Conservation (phyloP, 441 rosid genomes). For the Pelargonium australe region DNA sequence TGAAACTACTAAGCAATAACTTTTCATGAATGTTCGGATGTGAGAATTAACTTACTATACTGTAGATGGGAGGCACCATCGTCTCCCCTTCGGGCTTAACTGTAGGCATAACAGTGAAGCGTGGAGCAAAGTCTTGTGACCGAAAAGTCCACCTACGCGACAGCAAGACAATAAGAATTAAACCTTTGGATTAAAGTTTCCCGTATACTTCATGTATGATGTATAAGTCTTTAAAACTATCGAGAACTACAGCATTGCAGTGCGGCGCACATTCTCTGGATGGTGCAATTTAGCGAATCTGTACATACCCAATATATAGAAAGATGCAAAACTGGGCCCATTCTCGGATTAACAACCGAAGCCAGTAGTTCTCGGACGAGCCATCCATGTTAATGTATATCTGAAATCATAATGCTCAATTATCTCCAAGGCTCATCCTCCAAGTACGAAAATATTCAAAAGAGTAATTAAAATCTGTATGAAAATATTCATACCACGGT, state of each 20-base stretch:
- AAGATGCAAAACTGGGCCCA: slow-evolving; percentile 83
- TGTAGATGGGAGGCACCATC: slow-evolving; percentile 61
- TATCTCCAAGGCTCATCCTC: slow-evolving; percentile 1
- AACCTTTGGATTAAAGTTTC: slow-evolving; percentile 1
- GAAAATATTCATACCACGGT: slow-evolving; percentile 45
- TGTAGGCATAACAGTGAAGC: slow-evolving; percentile 70
- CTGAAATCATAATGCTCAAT: slow-evolving; percentile 33
- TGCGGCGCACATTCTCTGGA: background rate
- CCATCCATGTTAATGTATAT: slow-evolving; percentile 61
- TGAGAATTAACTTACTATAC: slow-evolving; percentile 47
- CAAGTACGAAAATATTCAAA: background rate
- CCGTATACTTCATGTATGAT: background rate
- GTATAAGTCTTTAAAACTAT: background rate
- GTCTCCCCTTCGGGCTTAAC: slow-evolving; percentile 46
- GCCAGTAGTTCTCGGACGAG: slow-evolving; percentile 73
- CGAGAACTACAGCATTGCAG: background rate
- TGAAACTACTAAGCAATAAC: background rate
- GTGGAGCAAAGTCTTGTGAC: slow-evolving; percentile 73
- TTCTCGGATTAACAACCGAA: slow-evolving; percentile 67
- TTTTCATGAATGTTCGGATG: background rate
- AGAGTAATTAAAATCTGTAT: background rate
- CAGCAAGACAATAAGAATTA: slow-evolving; percentile 8
- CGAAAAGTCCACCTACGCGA: slow-evolving; percentile 77
- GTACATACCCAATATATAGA: slow-evolving; percentile 66
- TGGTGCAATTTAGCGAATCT: background rate